Percentiles rank a stretch among this genome's conserved stretches.
phyloP scores from a whole-genome alignment of 2,329 filamentous ascomycete genomes.

The Emmonsiellopsis sp. region DNA sequence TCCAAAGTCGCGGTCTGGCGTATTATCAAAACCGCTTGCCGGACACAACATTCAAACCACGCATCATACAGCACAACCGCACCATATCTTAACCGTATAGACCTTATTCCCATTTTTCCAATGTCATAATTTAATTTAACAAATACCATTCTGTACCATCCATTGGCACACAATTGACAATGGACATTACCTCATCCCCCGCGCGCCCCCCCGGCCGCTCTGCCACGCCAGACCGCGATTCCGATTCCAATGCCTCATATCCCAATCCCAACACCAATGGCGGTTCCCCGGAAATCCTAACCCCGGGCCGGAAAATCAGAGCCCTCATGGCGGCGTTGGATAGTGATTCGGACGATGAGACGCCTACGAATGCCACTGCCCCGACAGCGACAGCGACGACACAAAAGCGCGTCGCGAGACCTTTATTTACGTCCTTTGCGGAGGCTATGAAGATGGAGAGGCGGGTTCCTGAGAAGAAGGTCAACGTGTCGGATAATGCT shows the following conservation, averaged over 20 bases:
- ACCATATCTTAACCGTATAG: background rate
- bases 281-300: constrained; percentile 28
- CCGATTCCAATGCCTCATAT: background rate
- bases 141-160: background rate
- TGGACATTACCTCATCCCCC: background rate
- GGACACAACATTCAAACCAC: constrained; percentile 1
- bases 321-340: constrained; percentile 42
- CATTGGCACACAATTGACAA: background rate
- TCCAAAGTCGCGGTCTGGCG: background rate
- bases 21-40: background rate
- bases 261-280: background rate
- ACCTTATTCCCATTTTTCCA: background rate
- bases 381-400: background rate
- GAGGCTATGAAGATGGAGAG: background rate
- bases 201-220: background rate
- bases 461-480: background rate
- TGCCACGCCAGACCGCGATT: background rate
- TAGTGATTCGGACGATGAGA: constrained; percentile 39
- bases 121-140: background rate
- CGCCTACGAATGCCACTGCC: background rate
- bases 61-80: constrained; percentile 19
- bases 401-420: background rate
- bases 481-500: constrained; percentile 5
- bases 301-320: constrained; percentile 40
- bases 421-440: background rate